Evolutionary conservation across 805 yeast species (phyloP), one percentile per base, ranked within the genome.

Genomic region (Barnettozyma populi): DNA sequence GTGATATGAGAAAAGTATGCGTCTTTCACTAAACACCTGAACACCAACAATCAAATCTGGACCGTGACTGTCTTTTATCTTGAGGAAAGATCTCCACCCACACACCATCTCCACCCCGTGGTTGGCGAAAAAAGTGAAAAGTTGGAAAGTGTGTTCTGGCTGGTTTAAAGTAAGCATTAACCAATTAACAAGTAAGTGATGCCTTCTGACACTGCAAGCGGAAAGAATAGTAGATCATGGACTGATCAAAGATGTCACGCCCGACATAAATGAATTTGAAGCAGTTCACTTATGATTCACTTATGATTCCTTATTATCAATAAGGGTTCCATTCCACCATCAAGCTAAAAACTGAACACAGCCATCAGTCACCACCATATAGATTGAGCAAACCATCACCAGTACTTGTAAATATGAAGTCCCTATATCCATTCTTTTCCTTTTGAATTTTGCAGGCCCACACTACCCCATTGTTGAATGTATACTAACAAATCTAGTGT

Each of bases 401-500:
- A n/a, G n/a, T n/a, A n/a, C n/a, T n/a, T n/a, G n/a, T 5, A 11
- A 11, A 29, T 11, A 29, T 29, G 32, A 29, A 29, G 16, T 14
- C 16, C n/a, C 13, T 16, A 14, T 11, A 11, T 7, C n/a, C 32
- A 29, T 13, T 29, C 13, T 11, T 29, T 8, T 29, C 32, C 25
- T 23, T 8, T 8, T 6, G 5, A 5, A 23, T 29, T 29, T 29
- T 10, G 13, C 23, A 7, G 7, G 11, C 37, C 20, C 23, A 35
- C 20, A 10, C 5, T 23, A 10, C 27, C n/a, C 29, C 4, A 20
- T 23, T 4, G 7, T 21, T 37, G 25, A 13, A 9, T 11, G 11
- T 32, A 27, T 55, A 57, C 60, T 57, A 55, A 56, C 59, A 49
- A 39, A 13, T 19, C 19, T 38, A 59, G 63, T 60, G 64, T 60